Evolutionary conservation across 345 rosid species (phyloP).

Genomic region (Camelina sativa): DNA sequence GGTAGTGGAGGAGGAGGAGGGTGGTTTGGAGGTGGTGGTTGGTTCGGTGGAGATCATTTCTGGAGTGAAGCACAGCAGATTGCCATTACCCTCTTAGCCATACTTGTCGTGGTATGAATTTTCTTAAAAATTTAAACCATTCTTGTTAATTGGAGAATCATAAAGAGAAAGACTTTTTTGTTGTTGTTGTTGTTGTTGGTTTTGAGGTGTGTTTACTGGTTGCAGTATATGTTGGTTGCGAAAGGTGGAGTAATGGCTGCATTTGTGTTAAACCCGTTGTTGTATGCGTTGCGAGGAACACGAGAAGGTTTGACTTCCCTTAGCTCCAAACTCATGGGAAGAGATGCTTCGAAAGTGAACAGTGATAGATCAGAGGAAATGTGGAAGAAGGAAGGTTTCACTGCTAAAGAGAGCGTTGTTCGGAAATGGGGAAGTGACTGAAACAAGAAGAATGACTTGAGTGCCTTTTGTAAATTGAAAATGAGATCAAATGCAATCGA

Average conservation of each 20-base stretch:
- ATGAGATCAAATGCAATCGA: background rate
- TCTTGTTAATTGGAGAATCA: background rate
- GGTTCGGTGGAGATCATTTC: conserved; percentile 77
- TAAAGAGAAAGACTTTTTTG: background rate
- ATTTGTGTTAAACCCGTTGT: conserved; percentile 68
- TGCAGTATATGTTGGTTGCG: conserved; percentile 73
- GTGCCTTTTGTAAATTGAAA: background rate
- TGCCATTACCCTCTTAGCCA: conserved; percentile 63
- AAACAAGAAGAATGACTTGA: conserved; percentile 27
- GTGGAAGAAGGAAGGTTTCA: conserved; percentile 46
- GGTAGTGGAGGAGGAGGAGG: conserved; percentile 79
- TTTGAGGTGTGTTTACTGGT: conserved; percentile 34
- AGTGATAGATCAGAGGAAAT: conserved; percentile 41
- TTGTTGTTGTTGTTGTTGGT: background rate
- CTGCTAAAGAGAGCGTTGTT: conserved; percentile 79
- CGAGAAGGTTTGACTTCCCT: conserved; percentile 60
- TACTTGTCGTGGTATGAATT: conserved; percentile 65
- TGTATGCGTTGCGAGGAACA: conserved; percentile 70
- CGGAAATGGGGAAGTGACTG: conserved; percentile 85
- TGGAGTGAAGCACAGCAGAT: conserved; percentile 79
- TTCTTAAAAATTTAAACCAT: background rate
- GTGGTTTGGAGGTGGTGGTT: conserved; percentile 91
- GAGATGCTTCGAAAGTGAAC: conserved; percentile 33
- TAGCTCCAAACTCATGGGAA: conserved; percentile 55
- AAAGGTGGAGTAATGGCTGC: conserved; percentile 79